These are phyloP conservation scores for Populus nigra DNA, from an alignment of 345 rosid genomes.

Conservation along the genomic window DNA sequence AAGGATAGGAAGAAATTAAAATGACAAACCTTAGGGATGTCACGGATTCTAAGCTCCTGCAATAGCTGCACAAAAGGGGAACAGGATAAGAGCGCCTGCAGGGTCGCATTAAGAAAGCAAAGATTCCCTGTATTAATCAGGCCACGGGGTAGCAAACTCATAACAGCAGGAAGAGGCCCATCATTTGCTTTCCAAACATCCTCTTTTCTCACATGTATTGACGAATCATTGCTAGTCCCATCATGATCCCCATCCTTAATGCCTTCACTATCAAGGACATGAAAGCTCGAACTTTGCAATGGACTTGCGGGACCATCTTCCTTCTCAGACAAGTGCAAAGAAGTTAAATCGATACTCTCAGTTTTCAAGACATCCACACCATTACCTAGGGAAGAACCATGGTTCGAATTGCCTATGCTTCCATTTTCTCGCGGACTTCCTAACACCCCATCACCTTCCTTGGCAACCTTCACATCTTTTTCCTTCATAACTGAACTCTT, in stretches of 20 bases:
- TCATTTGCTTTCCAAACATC: constrained; percentile 27
- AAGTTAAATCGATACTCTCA: constrained; percentile 32
- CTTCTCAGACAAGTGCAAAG: constrained; percentile 33
- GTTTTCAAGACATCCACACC: constrained; percentile 40
- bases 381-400: constrained; percentile 33
- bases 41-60: constrained; percentile 50
- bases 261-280: constrained; percentile 40
- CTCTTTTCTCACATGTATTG: constrained; percentile 28
- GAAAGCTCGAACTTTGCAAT: constrained; percentile 45
- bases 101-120: constrained; percentile 88
- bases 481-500: constrained; percentile 30
- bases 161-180: constrained; percentile 37
- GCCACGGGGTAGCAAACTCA: constrained; percentile 65
- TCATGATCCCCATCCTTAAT: constrained; percentile 24
- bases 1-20: not conserved
- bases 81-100: constrained; percentile 87
- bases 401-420: constrained; percentile 20
- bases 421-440: constrained; percentile 47
- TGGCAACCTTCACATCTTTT: constrained; percentile 20
- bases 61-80: constrained; percentile 81
- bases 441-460: constrained; percentile 20
- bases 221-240: constrained; percentile 24
- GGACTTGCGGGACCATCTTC: constrained; percentile 39
- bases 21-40: constrained; percentile 56
- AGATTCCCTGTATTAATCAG: constrained; percentile 78